Evolutionary conservation across 2,329 filamentous ascomycete species (phyloP), one percentile per base, ranked within the genome.

Genomic region (Fusarium palustre): DNA sequence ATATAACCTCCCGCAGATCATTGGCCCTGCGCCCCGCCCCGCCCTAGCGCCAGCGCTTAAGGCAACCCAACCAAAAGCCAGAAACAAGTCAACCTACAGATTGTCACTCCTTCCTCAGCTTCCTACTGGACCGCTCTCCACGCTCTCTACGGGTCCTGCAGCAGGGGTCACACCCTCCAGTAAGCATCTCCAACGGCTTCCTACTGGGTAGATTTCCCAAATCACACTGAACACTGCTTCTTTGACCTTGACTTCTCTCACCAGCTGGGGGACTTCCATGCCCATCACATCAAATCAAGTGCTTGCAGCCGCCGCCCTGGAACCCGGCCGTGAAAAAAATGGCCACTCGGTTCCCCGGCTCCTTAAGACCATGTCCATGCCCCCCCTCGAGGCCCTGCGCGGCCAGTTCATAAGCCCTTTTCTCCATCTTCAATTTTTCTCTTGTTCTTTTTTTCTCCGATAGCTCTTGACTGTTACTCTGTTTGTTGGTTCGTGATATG

Each of bases 41-140:
- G 67, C 66, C 46, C 59, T 72, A 66, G 73, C 58, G 73, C 61
- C 68, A 73, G 73, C 73, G 73, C 73, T 75, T 75, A 75, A 57
- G 46, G 20, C 42, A 53, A 43, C 39, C 47, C 42, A 52, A 52
- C 48, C 48, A 52, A n/a, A 52, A 39, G 34, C 33, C 18, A 52
- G 48, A 52, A 52, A 52, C 24, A 52, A 52, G 48, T 52, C 48
- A 30, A 52, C 48, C 39, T n/a, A 52, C 34, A 52, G 48, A 25
- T 20, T 50, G 39, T 38, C 58, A 48, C 64, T 55, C 70, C 73
- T 46, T 41, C 11, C 39, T 22, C 11, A n/a, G 15, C 16, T 58
- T 55, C 54, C 53, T 18, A 75, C 72, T 75, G 73, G 73, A 24
- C 28, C 22, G 20, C 36, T n/a, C 25, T 45, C 50, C 22, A 53